Conservation (phyloP, 345 rosid species). For the Durio zibethinus region DNA sequence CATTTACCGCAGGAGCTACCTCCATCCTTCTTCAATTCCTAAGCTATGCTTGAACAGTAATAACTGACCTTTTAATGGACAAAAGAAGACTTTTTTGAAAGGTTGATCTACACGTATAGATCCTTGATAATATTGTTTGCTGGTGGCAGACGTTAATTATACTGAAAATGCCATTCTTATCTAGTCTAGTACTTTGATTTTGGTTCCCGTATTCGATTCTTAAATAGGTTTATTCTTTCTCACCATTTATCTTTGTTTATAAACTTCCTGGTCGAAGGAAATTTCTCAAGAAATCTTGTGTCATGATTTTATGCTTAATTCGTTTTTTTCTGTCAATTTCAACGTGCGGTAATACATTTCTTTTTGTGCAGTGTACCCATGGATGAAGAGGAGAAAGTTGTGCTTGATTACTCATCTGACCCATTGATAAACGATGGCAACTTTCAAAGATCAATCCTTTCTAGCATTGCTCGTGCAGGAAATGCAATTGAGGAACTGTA, state of each 20-base stretch:
- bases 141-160: neutral
- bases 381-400: constrained; percentile 85
- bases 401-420: constrained; percentile 78
- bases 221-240: neutral
- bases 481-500: constrained; percentile 75
- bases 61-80: neutral
- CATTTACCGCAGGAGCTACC: no score
- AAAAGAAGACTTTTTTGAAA: no score
- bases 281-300: neutral
- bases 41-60: no score
- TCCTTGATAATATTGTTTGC: neutral
- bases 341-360: neutral
- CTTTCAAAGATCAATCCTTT: constrained; percentile 61
- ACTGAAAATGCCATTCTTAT: neutral
- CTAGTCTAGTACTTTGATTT: neutral
- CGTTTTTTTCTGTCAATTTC: neutral
- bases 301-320: neutral
- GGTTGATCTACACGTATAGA: neutral
- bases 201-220: neutral
- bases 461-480: constrained; percentile 79
- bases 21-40: no score
- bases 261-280: neutral
- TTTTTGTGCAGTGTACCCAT: constrained; percentile 74
- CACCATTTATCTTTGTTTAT: neutral
- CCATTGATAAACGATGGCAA: constrained; percentile 57